phyloP scores from a whole-genome alignment of 495 filamentous ascomycete species.

The Neurospora sp. region DNA sequence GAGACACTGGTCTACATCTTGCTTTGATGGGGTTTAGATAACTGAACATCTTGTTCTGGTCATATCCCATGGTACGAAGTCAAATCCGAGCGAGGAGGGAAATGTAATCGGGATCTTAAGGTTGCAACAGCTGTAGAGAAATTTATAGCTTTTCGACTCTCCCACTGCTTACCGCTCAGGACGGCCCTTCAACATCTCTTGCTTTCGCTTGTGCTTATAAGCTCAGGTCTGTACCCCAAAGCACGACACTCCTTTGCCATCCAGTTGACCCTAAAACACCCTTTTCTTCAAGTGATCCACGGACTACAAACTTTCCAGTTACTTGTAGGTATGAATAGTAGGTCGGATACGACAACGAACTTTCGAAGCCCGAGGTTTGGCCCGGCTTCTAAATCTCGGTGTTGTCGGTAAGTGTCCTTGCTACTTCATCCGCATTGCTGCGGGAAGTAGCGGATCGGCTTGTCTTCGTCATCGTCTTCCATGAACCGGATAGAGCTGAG shows the following conservation, averaged over 20 bases:
- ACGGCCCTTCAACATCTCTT: not conserved
- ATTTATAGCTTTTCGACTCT: not conserved
- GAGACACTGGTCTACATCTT: not conserved
- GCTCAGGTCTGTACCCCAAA: not conserved
- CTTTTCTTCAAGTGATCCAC: not conserved
- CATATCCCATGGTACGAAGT: too few relatives aligned
- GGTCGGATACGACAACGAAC: not conserved
- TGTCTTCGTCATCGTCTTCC: not conserved
- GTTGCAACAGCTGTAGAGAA: too few relatives aligned
- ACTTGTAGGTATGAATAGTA: too few relatives aligned
- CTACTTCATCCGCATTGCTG: not conserved
- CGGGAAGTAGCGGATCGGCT: not conserved
- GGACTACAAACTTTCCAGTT: not conserved
- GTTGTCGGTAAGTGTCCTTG: not conserved
- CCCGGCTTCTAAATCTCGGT: not conserved
- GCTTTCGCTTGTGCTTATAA: not conserved
- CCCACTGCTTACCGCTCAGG: not conserved
- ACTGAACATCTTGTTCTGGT: not conserved
- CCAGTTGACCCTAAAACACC: accelerated
- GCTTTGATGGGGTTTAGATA: not conserved
- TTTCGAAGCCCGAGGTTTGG: not conserved
- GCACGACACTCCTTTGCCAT: not conserved
- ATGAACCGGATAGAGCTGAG: not conserved
- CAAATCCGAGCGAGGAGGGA: too few relatives aligned
- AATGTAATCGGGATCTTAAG: too few relatives aligned